Base-by-base conservation (phyloP, 208 protist genomes). In the Leishmania tarentolae region DNA sequence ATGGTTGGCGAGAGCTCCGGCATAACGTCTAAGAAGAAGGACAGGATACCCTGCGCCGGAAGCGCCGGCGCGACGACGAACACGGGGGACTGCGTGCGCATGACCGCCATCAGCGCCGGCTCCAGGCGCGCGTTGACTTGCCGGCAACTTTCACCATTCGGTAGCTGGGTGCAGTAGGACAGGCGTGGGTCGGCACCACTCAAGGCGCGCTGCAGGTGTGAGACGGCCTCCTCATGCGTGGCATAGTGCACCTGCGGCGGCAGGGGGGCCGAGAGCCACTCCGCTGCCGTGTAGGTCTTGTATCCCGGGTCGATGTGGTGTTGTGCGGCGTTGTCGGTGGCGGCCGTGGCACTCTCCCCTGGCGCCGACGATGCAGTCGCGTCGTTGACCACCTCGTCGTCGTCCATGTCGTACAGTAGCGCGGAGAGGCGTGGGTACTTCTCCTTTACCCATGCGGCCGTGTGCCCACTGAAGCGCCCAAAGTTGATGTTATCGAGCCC, bases 91-190 rank as follows among this genome's bases (percentile, higher is more conserved):
- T 93, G 89, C 40, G 91, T 89, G 8, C 94, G 88, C 94, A 96
- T 95, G 37, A 96, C 90, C 24, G 92, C 92, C 94, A 97, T 97
- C 56, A 97, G 59, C 50, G 88, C 94, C 21, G 91, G 90, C 82
- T 97, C 94, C n/a, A 97, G 84, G 7, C 94, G 91, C 65, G 92
- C 90, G 78, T 94, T 96, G 56, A 97, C 91, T 86, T 97, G 94
- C 37, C 92, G 88, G 77, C 82, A 97, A 84, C 91, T 94, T 85
- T 97, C 94, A 8, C 94, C 94, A 74, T 93, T 94, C 11, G 94
- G 92, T 71, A 97, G 94, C 77, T 94, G 91, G 76, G 93, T 90
- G 83, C 90, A 92, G 81, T 95, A 97, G 57, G 82, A 85, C 1
- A 95, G 82, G 3, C 83, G 83, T 21, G 91, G 91, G 75, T 95